These are phyloP conservation scores for Keithomyces neogunnii DNA, from an alignment of 2,329 filamentous ascomycete species.

Conservation along the genomic window DNA sequence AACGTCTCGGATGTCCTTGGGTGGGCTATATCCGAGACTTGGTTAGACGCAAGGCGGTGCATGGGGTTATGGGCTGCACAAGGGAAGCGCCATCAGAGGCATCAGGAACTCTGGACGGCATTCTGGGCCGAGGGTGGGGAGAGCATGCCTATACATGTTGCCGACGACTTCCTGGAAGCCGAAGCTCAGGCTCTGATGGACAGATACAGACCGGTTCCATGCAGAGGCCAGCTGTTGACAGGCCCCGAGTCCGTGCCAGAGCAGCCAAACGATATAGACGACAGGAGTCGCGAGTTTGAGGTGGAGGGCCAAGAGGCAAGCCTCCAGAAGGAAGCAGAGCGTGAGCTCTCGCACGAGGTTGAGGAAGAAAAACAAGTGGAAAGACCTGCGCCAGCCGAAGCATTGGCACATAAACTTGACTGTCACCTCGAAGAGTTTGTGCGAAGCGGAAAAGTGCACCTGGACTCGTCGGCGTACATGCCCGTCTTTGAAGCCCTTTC, in stretches of 20 bases:
- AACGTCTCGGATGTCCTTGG: constrained; percentile 44
- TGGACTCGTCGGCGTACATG: neutral
- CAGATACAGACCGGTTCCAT: neutral
- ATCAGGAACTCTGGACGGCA: neutral
- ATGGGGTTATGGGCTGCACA: constrained; percentile 1
- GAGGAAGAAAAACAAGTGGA: constrained; percentile 51
- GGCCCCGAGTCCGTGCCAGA: neutral
- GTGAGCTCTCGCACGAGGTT: constrained; percentile 56
- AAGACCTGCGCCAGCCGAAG: constrained; percentile 25
- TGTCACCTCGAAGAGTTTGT: constrained; percentile 23
- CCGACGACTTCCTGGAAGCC: constrained; percentile 1
- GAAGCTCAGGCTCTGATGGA: neutral
- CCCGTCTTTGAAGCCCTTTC: constrained; percentile 12
- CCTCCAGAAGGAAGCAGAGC: constrained; percentile 52
- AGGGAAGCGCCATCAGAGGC: neutral
- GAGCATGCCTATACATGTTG: neutral
- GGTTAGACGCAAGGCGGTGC: constrained; percentile 32
- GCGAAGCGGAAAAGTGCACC: neutral
- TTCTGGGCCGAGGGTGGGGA: neutral
- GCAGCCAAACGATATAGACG: neutral
- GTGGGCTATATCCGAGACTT: constrained; percentile 54
- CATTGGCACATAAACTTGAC: constrained; percentile 35
- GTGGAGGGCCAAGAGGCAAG: neutral
- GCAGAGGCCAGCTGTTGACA: neutral
- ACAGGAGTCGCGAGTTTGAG: neutral